Percentiles rank a stretch among this genome's conserved stretches.
These are phyloP conservation scores for Ballota nigra DNA, from an alignment of 257 asterid genomes.

Conservation along the genomic window DNA sequence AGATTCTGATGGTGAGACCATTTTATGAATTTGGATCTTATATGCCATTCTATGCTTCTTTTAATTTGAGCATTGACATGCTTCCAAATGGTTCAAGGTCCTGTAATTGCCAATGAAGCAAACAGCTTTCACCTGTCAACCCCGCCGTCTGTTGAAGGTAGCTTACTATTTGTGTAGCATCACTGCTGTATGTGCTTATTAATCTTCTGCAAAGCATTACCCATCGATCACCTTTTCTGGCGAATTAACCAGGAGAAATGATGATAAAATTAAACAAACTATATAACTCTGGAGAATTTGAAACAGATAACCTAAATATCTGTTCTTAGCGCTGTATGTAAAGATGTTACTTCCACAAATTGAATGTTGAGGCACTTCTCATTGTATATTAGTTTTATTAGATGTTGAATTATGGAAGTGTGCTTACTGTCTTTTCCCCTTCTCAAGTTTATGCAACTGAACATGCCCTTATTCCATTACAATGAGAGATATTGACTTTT, in stretches of 20 bases:
- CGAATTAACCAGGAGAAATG: not conserved
- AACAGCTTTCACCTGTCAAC: constrained; percentile 34
- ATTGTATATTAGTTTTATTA: constrained; percentile 4
- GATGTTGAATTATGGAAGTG: not conserved
- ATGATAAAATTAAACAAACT: not conserved
- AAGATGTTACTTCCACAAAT: not conserved
- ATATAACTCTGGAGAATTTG: not conserved
- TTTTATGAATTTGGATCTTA: constrained; percentile 1
- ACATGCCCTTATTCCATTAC: not conserved
- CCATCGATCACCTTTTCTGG: not conserved
- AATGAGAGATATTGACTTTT: not conserved
- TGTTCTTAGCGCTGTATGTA: not conserved
- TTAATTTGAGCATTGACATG: constrained; percentile 28
- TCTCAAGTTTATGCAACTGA: not conserved
- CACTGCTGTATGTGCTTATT: not conserved
- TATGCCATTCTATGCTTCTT: constrained; percentile 6
- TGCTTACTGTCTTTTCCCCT: not conserved
- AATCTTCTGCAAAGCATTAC: not conserved
- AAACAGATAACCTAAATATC: not conserved
- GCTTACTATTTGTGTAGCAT: not conserved
- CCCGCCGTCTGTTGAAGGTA: constrained; percentile 49
- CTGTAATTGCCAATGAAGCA: constrained; percentile 42
- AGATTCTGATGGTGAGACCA: constrained; percentile 55
- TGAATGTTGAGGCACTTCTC: constrained; percentile 1
- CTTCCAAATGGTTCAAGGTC: constrained; percentile 37